These are phyloP conservation scores for Paramecium biaurelia DNA, from an alignment of 73 alveolate genomes.

Conservation along the genomic window DNA sequence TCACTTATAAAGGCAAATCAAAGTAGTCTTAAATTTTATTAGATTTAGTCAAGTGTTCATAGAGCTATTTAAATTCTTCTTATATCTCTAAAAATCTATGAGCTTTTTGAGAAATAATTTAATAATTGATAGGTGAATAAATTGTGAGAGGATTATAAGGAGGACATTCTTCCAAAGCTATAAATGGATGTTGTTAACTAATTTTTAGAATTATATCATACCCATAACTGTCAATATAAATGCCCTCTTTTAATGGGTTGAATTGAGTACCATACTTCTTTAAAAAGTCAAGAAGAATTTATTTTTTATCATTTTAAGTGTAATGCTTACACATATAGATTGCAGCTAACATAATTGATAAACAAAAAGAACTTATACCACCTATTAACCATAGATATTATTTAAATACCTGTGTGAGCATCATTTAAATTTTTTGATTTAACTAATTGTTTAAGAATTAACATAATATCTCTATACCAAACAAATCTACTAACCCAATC, in stretches of 20 bases:
- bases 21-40: constrained; percentile 17
- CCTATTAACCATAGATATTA: background rate
- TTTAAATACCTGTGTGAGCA: background rate
- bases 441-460: background rate
- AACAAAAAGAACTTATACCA: constrained; percentile 46
- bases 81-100: background rate
- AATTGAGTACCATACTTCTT: constrained; percentile 26
- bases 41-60: background rate
- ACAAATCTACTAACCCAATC: background rate
- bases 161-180: background rate
- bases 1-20: background rate
- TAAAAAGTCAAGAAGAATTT: constrained; percentile 30
- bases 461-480: background rate
- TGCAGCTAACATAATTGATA: constrained; percentile 48
- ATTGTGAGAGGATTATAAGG: constrained; percentile 7
- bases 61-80: constrained; percentile 24
- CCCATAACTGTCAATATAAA: background rate
- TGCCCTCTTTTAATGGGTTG: constrained; percentile 24
- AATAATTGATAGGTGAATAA: constrained; percentile 12
- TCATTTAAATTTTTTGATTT: constrained; percentile 46
- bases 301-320: background rate
- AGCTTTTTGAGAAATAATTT: background rate
- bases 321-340: background rate
- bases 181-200: background rate
- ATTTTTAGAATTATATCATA: background rate